These are phyloP conservation scores for Agrocybe pediades DNA, from an alignment of 768 basidiomycete genomes.

Conservation along the genomic window DNA sequence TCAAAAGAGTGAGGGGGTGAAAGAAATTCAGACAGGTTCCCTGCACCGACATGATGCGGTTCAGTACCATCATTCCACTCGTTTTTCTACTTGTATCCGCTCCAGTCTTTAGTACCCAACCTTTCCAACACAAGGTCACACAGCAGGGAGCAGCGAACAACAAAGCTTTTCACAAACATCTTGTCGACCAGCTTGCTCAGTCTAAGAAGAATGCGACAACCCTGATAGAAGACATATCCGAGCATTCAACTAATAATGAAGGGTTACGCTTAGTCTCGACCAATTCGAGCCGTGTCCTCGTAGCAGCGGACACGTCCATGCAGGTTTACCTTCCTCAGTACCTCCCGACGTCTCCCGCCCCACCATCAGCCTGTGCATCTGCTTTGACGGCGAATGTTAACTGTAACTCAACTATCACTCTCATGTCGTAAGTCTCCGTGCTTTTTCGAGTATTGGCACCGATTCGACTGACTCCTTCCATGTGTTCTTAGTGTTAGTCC, in stretches of 20 bases:
- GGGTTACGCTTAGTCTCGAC: neutral
- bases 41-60: too few species aligned
- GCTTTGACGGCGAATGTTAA: neutral
- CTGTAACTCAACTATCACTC: slow-evolving; percentile 3
- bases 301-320: neutral
- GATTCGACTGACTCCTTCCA: neutral
- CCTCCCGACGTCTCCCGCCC: slow-evolving; percentile 5
- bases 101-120: neutral
- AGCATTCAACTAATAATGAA: neutral
- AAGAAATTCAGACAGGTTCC: too few species aligned
- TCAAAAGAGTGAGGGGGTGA: neutral
- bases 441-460: neutral
- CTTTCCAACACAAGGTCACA: neutral
- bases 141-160: neutral
- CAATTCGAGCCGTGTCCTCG: neutral
- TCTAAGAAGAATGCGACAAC: neutral
- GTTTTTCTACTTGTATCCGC: neutral
- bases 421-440: neutral
- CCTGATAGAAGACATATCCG: neutral
- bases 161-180: neutral
- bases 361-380: slow-evolving; percentile 1
- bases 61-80: too few species aligned
- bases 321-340: slow-evolving; percentile 1
- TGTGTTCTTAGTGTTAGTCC: neutral
- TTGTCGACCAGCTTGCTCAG: neutral